Evolutionary conservation across 495 filamentous ascomycete genomes (phyloP), one percentile per base, ranked within the genome.

Genomic region (Polyplosphaeria fusca): DNA sequence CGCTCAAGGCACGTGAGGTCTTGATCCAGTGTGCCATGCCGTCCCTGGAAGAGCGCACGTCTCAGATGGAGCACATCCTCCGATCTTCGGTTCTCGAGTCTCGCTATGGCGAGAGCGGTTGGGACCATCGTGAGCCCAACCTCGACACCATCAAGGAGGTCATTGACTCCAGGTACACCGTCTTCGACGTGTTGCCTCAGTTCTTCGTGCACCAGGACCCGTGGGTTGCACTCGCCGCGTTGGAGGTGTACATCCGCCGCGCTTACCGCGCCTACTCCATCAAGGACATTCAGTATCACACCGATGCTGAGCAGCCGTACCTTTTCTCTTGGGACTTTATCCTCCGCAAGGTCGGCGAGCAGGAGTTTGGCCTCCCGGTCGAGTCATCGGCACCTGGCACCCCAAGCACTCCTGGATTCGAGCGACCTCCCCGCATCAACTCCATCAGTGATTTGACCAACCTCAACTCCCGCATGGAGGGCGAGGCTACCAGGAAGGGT

Each of bases 31-130:
- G 89, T 61, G 91, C 93, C 27, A 79, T 98, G 67, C 93, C 93
- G 0, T 97, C 94, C 4, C 78, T 98, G 20, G 93, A 97, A 70
- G 93, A 98, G 79, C 82, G 93, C 60, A 85, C 88, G 5, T 82
- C 86, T 28, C 93, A 98, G 74, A 96, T 98, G 93, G 94, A 97
- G 75, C 92, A 96, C 72, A 98, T 98, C 64, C 80, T 98, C 27
- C 89, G 92, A 35, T 95, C 93, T 28, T 91, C 94, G 1, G 93
- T 98, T n/a, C 83, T 96, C 5, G 90, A 97, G 71, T 95, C 91
- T 35, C 84, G 88, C 63, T 98, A 98, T 68, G 93, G 93, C 27
- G 93, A 98, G 77, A 94, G 89, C 38, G 91, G 92, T 39, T 96
- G 89, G 90, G 91, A 95, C 46, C 93, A 98, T 73, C 82, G 94